Percentiles rank a stretch among this genome's conserved stretches.
Evolutionary conservation across 2,329 filamentous ascomycete genomes (phyloP).

Genomic region (Epichloe glyceriae): DNA sequence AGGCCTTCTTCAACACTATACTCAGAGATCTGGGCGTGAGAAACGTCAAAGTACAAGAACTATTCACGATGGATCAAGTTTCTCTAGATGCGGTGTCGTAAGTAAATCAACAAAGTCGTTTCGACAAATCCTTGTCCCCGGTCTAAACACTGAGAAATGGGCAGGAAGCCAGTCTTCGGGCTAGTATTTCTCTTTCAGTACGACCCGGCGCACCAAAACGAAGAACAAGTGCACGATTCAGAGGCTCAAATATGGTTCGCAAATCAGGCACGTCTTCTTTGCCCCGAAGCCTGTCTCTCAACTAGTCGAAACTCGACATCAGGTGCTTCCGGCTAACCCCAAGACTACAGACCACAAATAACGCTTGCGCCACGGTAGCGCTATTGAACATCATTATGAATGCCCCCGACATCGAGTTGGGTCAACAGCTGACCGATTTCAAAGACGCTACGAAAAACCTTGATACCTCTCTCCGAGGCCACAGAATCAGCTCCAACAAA

Average conservation of each 20-base stretch:
- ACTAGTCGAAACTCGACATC: not conserved
- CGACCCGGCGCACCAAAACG: conserved; percentile 37
- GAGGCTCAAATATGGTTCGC: conserved; percentile 67
- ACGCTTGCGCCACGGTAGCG: conserved; percentile 86
- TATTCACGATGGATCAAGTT: conserved; percentile 58
- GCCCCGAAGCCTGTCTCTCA: not conserved
- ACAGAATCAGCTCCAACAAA: conserved; percentile 58
- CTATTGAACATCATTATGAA: conserved; percentile 93
- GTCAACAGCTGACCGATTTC: conserved; percentile 57
- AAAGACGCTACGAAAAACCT: conserved; percentile 58
- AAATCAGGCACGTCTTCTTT: conserved; percentile 52
- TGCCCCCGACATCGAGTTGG: conserved; percentile 50
- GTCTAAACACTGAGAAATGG: not conserved
- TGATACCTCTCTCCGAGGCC: conserved; percentile 59
- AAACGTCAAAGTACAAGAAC: conserved; percentile 61
- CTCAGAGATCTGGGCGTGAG: conserved; percentile 65
- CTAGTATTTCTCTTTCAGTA: conserved; percentile 83
- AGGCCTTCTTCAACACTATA: conserved; percentile 81
- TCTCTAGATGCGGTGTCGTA: conserved; percentile 51
- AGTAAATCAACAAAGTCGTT: conserved; percentile 11
- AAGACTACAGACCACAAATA: conserved; percentile 51
- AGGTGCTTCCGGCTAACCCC: not conserved
- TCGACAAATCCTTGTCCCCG: not conserved
- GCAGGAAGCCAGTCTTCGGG: conserved; percentile 62
- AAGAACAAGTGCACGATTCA: conserved; percentile 39